Evolutionary conservation across 306 rosid species (phyloP), one percentile per base, ranked within the genome.

Genomic region (Quercus engelmannii): DNA sequence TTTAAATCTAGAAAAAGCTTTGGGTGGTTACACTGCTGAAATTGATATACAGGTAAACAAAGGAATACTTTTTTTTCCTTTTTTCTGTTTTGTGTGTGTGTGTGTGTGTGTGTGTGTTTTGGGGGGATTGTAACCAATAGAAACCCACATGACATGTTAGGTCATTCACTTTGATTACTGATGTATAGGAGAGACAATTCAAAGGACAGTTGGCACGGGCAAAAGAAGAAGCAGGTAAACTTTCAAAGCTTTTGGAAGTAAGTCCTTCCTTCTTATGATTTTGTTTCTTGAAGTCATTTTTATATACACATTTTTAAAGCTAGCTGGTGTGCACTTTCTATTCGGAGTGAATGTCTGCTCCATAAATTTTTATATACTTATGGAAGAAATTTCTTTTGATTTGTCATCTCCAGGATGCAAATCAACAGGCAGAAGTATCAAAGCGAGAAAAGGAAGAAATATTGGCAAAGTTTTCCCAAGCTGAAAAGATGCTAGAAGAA

Each of bases 11-110:
- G 97, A 92, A 89, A 92, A 94, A 65, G 98, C 97, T 43, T 97
- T 95, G 76, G 99, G 99, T 74, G 98, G 89, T 80, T 92, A 86
- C 86, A 89, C 89, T 85, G 98, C 99, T 75, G 97, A 92, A 92
- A 91, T 95, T 80, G 98, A 95, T 86, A 95, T 94, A 11, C 92
- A 92, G 99, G 99, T 94, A 85, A 76, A 52, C 62, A 78, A 51
- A 62, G 76, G n/a, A 15, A 5, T 62, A 67, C 43, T 64, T n/a
- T 71, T 33, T 33, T 33, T 31, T 31, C 5, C 6, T 5, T 49
- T 80, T 78, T 52, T 71, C 30, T 33, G 35, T 19, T 62, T 55
- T 38, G 71, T 21, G 18, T 55, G 54, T 30, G 9, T 41, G 12
- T 41, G 3, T n/a, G n/a, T 38, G 71, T 21, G 18, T 55, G 54